Percentiles rank a stretch among this genome's conserved stretches.
phyloP scores from a whole-genome alignment of 2,329 filamentous ascomycete genomes.

The Phoma sp. region DNA sequence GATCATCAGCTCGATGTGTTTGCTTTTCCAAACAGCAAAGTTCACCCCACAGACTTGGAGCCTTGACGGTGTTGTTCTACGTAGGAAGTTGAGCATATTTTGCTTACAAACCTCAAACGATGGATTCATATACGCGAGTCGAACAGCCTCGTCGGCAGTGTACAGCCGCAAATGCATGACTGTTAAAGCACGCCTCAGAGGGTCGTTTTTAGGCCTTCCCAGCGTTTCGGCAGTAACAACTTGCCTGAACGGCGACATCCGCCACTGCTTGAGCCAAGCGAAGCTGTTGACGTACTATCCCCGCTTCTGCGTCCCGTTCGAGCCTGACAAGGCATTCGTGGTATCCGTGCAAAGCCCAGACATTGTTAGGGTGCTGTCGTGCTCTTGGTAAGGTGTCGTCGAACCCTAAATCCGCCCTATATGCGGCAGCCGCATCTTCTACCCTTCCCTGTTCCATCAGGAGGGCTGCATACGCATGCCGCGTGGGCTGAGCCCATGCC shows the following conservation, averaged over 20 bases:
- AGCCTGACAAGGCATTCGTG: conserved; percentile 71
- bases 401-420: conserved; percentile 52
- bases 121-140: conserved; percentile 2
- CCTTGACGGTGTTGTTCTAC: not conserved
- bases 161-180: not conserved
- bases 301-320: conserved; percentile 58
- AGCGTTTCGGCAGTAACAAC: conserved; percentile 62
- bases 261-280: conserved; percentile 62
- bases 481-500: conserved; percentile 80
- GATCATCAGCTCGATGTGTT: not conserved
- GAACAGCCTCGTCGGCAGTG: not conserved
- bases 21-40: not conserved
- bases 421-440: conserved; percentile 48
- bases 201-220: not conserved
- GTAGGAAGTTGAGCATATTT: not conserved
- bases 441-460: conserved; percentile 69
- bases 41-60: not conserved
- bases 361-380: conserved; percentile 73
- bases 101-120: conserved; percentile 3
- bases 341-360: conserved; percentile 78
- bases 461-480: conserved; percentile 75
- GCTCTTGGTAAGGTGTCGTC: conserved; percentile 66
- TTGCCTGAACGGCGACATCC: conserved; percentile 65
- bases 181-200: not conserved
- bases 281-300: conserved; percentile 59